Evolutionary conservation across 139 green algal genomes (phyloP).

Genomic region (Volvox reticuliferus): DNA sequence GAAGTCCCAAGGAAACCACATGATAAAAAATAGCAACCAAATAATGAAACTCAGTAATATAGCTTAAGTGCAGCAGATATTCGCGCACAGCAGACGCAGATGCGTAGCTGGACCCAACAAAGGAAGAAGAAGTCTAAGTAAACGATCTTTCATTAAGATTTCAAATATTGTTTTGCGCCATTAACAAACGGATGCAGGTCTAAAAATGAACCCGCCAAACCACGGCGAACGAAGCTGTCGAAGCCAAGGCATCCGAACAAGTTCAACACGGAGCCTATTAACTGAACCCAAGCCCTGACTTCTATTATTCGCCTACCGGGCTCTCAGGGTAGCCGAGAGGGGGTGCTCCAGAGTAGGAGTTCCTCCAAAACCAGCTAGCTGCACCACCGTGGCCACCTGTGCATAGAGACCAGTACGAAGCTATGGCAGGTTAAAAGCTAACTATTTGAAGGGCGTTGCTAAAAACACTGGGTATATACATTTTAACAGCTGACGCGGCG

Average conservation of each 20-base stretch:
- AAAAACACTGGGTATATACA: too few species aligned
- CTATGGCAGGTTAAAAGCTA: neutral
- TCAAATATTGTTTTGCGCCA: too few species aligned
- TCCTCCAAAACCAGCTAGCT: slow-evolving; percentile 25
- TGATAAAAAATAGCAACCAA: neutral
- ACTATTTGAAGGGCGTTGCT: too few species aligned
- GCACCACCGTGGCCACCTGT: slow-evolving; percentile 22
- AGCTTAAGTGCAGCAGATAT: too few species aligned
- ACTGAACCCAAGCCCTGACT: too few species aligned
- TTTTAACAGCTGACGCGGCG: neutral
- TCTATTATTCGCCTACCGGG: neutral
- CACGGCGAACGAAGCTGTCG: neutral
- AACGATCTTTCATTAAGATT: too few species aligned
- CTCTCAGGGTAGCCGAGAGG: slow-evolving; percentile 16
- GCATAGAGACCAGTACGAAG: neutral
- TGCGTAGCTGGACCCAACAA: too few species aligned
- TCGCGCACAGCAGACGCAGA: too few species aligned
- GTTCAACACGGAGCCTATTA: too few species aligned
- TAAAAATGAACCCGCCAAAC: neutral
- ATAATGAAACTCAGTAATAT: too few species aligned
- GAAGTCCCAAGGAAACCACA: neutral
- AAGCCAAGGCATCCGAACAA: neutral
- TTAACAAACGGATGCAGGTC: neutral
- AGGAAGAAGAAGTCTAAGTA: too few species aligned
- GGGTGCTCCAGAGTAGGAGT: neutral